Evolutionary conservation across 208 protist genomes (phyloP).

Genomic region (Acanthamoeba healyi): DNA sequence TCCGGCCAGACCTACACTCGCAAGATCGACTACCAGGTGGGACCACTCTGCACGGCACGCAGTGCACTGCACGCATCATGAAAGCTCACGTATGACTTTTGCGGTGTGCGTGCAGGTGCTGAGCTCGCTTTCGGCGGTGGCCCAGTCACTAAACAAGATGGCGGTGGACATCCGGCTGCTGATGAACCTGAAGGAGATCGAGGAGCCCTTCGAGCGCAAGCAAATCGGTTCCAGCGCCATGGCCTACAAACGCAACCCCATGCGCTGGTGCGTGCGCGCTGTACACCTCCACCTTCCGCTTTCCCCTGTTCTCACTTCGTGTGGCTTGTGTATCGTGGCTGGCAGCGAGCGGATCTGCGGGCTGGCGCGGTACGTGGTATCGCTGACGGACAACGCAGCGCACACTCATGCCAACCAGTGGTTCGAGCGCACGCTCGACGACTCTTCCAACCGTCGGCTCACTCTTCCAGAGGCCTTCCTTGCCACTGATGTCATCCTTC

Average conservation of each 20-base stretch:
- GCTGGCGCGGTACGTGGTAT: slow-evolving; percentile 84
- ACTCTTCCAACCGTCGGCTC: slow-evolving; percentile 85
- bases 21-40: slow-evolving; percentile 79
- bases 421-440: slow-evolving; percentile 90
- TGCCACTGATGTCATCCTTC: slow-evolving; percentile 83
- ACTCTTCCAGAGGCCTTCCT: slow-evolving; percentile 86
- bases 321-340: neutral
- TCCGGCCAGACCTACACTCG: slow-evolving; percentile 90
- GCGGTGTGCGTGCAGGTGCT: slow-evolving; percentile 57
- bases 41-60: neutral
- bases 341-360: slow-evolving; percentile 85
- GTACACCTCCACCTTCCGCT: neutral
- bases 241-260: slow-evolving; percentile 91
- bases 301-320: neutral
- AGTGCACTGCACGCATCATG: no score
- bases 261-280: slow-evolving; percentile 81
- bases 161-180: slow-evolving; percentile 89
- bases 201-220: slow-evolving; percentile 88
- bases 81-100: no score
- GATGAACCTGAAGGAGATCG: slow-evolving; percentile 87
- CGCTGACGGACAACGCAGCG: slow-evolving; percentile 74
- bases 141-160: slow-evolving; percentile 86
- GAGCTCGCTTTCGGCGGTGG: slow-evolving; percentile 74
- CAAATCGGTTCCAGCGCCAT: slow-evolving; percentile 90
- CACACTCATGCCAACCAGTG: slow-evolving; percentile 88